These are phyloP conservation scores for Medicago arabica DNA, from an alignment of 306 rosid species.

Conservation along the genomic window DNA sequence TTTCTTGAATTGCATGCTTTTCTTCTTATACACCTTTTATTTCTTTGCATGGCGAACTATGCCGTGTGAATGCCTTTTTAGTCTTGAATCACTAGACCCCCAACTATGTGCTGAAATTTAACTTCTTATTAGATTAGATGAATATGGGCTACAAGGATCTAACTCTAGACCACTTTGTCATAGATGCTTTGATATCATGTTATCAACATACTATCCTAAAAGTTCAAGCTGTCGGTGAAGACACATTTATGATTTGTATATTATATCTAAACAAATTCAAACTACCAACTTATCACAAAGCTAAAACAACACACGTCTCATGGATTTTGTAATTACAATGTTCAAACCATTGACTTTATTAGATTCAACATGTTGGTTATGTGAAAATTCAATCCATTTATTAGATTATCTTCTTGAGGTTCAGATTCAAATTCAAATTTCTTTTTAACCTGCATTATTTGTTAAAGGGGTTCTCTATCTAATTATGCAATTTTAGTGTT, in stretches of 20 bases:
- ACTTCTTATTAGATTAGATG: too few species aligned
- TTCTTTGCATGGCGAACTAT: constrained; percentile 3
- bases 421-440: too few species aligned
- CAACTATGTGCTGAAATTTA: too few species aligned
- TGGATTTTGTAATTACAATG: background rate
- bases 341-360: background rate
- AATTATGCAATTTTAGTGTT: background rate
- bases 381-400: constrained; percentile 7
- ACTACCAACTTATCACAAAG: background rate
- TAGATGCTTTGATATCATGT: too few species aligned
- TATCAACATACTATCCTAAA: too few species aligned
- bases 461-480: background rate
- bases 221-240: too few species aligned
- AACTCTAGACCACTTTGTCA: too few species aligned
- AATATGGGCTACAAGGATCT: too few species aligned
- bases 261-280: background rate
- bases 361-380: background rate
- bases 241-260: too few species aligned
- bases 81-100: background rate
- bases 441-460: too few species aligned
- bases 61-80: background rate
- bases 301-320: background rate
- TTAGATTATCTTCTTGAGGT: constrained; percentile 6
- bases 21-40: constrained; percentile 14
- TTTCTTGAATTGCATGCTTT: background rate